Conservation (phyloP, 441 rosid genomes). For the Breynia disticha region DNA sequence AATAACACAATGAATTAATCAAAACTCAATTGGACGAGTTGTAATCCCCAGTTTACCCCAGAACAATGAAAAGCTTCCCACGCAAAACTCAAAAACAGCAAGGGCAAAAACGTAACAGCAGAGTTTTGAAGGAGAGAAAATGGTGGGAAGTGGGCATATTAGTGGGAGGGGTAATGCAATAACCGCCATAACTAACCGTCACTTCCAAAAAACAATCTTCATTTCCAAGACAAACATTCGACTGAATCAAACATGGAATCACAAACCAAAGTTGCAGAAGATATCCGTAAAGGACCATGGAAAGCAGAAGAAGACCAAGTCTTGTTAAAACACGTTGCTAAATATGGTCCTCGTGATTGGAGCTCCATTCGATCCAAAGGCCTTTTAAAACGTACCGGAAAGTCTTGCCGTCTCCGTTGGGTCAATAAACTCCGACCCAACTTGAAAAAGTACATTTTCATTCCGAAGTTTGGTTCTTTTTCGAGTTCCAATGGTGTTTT, state of each 20-base stretch:
- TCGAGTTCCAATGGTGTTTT: neutral
- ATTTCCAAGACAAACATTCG: too few relatives aligned
- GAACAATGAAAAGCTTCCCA: too few relatives aligned
- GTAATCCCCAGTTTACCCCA: too few relatives aligned
- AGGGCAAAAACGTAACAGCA: constrained; percentile 6
- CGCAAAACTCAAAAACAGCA: too few relatives aligned
- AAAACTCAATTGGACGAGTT: too few relatives aligned
- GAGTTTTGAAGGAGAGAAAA: constrained; percentile 28
- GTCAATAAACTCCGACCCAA: constrained; percentile 93
- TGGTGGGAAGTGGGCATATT: constrained; percentile 32
- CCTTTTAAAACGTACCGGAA: constrained; percentile 71
- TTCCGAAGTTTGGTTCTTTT: neutral
- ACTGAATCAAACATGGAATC: neutral
- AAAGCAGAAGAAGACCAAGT: constrained; percentile 83
- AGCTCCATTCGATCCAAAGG: constrained; percentile 99
- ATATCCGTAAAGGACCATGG: constrained; percentile 89
- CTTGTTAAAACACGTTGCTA: constrained; percentile 53
- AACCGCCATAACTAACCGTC: constrained; percentile 51
- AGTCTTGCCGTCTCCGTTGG: constrained; percentile 97
- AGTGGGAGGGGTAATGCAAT: constrained; percentile 30
- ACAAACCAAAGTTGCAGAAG: constrained; percentile 42
- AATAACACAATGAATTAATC: too few relatives aligned
- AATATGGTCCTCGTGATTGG: constrained; percentile 86
- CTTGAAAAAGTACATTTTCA: constrained; percentile 48
- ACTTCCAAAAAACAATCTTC: neutral